phyloP scores from a whole-genome alignment of 495 filamentous ascomycete genomes.

The Margaritispora aquatica region DNA sequence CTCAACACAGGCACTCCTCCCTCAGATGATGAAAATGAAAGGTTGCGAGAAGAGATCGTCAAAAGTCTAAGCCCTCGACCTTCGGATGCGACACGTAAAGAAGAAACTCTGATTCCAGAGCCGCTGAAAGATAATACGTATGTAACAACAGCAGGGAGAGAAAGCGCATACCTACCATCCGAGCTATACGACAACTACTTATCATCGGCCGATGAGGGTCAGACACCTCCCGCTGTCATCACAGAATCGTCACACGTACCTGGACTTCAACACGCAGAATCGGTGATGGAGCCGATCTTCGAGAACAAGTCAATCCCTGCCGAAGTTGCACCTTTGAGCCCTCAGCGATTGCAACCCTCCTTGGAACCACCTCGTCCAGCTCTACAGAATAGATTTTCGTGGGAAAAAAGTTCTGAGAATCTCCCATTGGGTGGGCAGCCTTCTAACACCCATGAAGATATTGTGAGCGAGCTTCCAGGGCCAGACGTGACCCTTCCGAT shows the following conservation, averaged over 20 bases:
- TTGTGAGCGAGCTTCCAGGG: neutral
- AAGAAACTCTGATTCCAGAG: neutral
- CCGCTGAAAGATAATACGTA: neutral
- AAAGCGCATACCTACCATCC: conserved; percentile 46
- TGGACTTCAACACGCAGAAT: neutral
- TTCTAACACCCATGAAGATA: neutral
- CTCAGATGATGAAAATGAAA: conserved; percentile 57
- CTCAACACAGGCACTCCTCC: conserved; percentile 49
- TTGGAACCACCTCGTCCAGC: neutral
- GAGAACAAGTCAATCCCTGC: neutral
- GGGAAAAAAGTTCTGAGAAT: conserved; percentile 39
- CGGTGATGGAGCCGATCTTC: neutral
- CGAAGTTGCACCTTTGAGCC: neutral
- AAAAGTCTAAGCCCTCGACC: conserved; percentile 55
- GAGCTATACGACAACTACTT: conserved; percentile 60
- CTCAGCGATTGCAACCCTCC: neutral
- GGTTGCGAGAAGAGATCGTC: conserved; percentile 74
- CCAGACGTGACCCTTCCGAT: neutral
- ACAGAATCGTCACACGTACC: neutral
- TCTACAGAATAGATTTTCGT: conserved; percentile 42
- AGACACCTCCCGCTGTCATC: conserved; percentile 10
- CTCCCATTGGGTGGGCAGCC: neutral
- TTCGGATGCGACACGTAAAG: neutral
- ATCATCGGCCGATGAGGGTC: conserved; percentile 33
- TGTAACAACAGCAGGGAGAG: conserved; percentile 16